Conservation (phyloP, 495 filamentous ascomycete genomes). For the Aspergillus sparsus region DNA sequence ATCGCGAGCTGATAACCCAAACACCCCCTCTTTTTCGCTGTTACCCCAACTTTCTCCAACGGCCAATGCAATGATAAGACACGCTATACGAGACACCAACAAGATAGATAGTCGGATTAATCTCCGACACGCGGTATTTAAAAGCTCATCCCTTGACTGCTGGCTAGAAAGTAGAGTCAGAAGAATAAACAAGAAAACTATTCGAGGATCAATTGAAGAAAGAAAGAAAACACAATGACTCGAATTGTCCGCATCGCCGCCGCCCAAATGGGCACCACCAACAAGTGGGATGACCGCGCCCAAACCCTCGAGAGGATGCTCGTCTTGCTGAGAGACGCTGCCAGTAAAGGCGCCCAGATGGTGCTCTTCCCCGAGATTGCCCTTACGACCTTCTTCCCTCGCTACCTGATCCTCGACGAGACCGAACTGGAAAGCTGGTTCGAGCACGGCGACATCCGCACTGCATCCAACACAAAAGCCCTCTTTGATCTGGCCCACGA, state of each 20-base stretch:
- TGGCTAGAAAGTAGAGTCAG: neutral
- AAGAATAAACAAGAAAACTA: neutral
- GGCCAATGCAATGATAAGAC: constrained; percentile 7
- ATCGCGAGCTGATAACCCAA: too few relatives aligned
- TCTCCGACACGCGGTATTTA: constrained; percentile 8
- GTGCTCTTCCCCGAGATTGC: constrained; percentile 51
- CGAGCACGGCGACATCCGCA: constrained; percentile 43
- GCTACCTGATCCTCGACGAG: constrained; percentile 40
- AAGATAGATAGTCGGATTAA: constrained; percentile 3
- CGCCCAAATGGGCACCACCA: constrained; percentile 46
- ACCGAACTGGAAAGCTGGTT: constrained; percentile 46
- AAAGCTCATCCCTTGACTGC: neutral
- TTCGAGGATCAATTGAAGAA: neutral
- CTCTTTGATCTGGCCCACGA: constrained; percentile 47
- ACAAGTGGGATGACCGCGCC: constrained; percentile 34
- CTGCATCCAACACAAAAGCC: constrained; percentile 39
- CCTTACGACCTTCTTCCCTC: constrained; percentile 54
- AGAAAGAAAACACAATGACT: constrained; percentile 24
- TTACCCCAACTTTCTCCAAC: neutral
- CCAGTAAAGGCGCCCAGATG: constrained; percentile 37
- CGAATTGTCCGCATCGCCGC: constrained; percentile 41
- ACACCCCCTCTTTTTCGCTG: neutral
- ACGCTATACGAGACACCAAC: neutral
- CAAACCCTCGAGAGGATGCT: constrained; percentile 45
- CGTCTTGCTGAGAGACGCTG: constrained; percentile 40